Base-by-base conservation (phyloP, 805 yeast genomes). In the Yamadazyma ubonensis region DNA sequence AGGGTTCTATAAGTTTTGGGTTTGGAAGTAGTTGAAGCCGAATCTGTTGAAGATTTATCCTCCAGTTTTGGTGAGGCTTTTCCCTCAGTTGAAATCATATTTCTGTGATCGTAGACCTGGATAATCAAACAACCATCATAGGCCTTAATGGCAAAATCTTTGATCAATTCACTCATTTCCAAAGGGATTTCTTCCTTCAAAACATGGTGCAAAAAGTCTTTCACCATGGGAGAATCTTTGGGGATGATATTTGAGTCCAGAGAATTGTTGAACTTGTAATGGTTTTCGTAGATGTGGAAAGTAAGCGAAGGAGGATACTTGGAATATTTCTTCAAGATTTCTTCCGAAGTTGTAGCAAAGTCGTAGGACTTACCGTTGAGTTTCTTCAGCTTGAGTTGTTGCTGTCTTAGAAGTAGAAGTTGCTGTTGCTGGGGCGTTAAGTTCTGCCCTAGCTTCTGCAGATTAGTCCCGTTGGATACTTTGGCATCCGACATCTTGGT, bases 61-160 rank as follows among this genome's bases (percentile, higher is more conserved):
- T n/a, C 18, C 14, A 12, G 29, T 12, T 6, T 25, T 10, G 15
- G 30, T 17, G 25, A 11, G 11, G 37, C 18, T 16, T 34, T 14
- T 10, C 26, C 34, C 12, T 10, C 35, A 4, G 33, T 8, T 3
- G 46, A 41, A 5, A 59, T 55, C 63, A 66, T 67, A 43, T 75
- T 71, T 17, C 97, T 69, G 58, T 90, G 96, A 60, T 91, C 99
- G 49, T 76, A 78, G n/a, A 91, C 83, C 55, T 87, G 87, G 35
- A 91, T 61, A 11, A 91, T 86, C 28, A 91, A 67, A 58, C 95
- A 86, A 0, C 97, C 97, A 56, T 93, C 97, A 58, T 87, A 91
- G 39, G 88, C 76, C 44, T 79, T 78, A 23, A 90, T 78, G 14
- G 90, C 84, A 26, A 91, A 86, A 58, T 91, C 98, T 53, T 85